Evolutionary conservation across 1,139 yeast genomes (phyloP).

Genomic region (Candida neerlandica): DNA sequence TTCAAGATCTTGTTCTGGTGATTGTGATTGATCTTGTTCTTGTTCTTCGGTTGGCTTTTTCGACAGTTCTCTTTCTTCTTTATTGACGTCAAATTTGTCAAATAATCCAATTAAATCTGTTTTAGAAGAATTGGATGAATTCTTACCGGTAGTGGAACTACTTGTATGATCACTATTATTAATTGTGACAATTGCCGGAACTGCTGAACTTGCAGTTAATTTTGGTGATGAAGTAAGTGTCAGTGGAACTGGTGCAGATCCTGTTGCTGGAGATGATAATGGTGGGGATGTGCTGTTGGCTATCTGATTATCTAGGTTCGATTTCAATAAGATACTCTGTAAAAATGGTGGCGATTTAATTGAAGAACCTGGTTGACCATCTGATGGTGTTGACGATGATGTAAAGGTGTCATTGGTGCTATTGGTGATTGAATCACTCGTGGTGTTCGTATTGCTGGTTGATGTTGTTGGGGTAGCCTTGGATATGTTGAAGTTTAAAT

Average conservation of each 20-base stretch:
- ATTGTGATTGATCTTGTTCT: too few species aligned
- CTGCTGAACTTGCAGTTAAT: constrained; percentile 21
- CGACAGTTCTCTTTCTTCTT: constrained; percentile 10
- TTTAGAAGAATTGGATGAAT: constrained; percentile 15
- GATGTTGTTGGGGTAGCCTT: constrained; percentile 51
- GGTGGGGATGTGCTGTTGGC: not conserved
- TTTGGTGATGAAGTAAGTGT: constrained; percentile 10
- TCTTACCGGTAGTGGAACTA: constrained; percentile 2
- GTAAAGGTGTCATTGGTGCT: not conserved
- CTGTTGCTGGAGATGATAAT: constrained; percentile 4
- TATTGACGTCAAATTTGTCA: constrained; percentile 39
- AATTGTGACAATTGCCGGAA: constrained; percentile 30
- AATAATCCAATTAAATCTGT: constrained; percentile 42
- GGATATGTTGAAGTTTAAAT: constrained; percentile 39
- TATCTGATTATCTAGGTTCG: constrained; percentile 11
- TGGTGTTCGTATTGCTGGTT: constrained; percentile 38
- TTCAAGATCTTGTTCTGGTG: too few species aligned
- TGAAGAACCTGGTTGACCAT: constrained; percentile 6
- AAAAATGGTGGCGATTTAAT: constrained; percentile 22
- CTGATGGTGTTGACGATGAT: not conserved
- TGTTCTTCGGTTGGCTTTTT: constrained; percentile 9
- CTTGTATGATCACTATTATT: constrained; percentile 16
- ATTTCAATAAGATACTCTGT: constrained; percentile 21
- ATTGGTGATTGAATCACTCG: constrained; percentile 13
- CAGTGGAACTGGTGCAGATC: constrained; percentile 8